These are phyloP conservation scores for Colletotrichum theobromicola DNA, from an alignment of 2,329 filamentous ascomycete species.

Conservation along the genomic window DNA sequence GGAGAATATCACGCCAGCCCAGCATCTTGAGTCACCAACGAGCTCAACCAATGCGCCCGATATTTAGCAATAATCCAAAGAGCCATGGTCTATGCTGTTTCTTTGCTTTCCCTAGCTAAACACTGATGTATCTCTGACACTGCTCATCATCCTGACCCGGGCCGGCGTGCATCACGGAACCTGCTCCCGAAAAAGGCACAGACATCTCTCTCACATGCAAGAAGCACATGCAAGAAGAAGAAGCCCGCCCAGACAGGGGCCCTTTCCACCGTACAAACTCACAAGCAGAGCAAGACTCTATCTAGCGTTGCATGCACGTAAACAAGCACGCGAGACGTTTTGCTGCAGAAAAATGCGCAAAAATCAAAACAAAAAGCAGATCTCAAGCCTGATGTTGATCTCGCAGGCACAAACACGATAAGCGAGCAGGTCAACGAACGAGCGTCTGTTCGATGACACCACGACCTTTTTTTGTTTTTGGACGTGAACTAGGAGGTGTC, in stretches of 20 bases:
- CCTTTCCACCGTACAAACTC: background rate
- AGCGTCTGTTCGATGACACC: constrained; percentile 13
- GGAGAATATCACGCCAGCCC: background rate
- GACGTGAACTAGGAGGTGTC: background rate
- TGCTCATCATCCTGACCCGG: background rate
- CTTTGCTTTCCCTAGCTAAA: background rate
- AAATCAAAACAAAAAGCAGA: too few species aligned
- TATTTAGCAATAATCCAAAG: background rate
- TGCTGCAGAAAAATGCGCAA: too few species aligned
- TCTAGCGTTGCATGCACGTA: background rate
- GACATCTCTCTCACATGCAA: background rate
- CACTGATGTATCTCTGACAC: background rate
- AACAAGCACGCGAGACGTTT: background rate
- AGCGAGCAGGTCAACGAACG: background rate
- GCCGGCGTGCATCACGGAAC: background rate
- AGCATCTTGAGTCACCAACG: background rate
- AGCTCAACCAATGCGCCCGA: background rate
- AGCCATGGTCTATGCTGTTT: background rate
- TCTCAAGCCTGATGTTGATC: constrained; percentile 2
- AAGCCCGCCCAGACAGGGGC: background rate
- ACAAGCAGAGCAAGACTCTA: background rate
- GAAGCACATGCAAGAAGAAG: too few species aligned
- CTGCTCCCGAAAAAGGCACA: background rate
- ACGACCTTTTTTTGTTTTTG: too few species aligned
- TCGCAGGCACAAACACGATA: background rate